phyloP scores from a whole-genome alignment of 345 rosid species.

The Nasturtium officinale region DNA sequence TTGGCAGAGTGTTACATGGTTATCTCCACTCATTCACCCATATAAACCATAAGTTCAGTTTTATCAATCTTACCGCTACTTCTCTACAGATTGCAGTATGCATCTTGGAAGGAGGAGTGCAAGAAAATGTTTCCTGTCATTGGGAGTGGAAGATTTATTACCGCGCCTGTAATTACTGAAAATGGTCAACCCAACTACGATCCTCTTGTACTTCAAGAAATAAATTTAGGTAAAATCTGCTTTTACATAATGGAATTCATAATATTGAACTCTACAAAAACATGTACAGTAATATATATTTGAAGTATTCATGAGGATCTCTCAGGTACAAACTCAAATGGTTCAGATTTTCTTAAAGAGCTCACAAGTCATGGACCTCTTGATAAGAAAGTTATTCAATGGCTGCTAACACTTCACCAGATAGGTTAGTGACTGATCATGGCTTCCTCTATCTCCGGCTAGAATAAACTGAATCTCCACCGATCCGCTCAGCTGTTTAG shows the following conservation, averaged over 20 bases:
- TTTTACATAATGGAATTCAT: conserved; percentile 31
- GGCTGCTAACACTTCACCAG: conserved; percentile 91
- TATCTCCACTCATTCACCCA: no score
- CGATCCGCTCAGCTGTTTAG: no score
- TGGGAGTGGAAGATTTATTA: conserved; percentile 84
- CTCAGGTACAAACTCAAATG: conserved; percentile 35
- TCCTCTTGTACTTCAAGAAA: conserved; percentile 76
- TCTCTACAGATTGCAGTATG: conserved; percentile 68
- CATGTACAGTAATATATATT: no score
- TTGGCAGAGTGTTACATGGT: no score
- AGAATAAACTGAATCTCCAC: no score
- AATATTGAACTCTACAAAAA: no score
- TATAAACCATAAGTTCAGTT: conserved; percentile 1
- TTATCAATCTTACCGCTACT: background rate
- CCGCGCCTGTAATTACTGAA: conserved; percentile 89
- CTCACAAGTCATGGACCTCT: conserved; percentile 56
- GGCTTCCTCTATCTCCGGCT: no score
- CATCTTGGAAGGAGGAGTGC: conserved; percentile 82
- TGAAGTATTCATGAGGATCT: no score
- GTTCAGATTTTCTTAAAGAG: conserved; percentile 57
- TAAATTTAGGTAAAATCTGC: conserved; percentile 52
- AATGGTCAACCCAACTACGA: conserved; percentile 81
- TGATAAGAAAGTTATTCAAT: conserved; percentile 81
- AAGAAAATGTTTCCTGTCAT: conserved; percentile 68
- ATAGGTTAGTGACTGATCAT: conserved; percentile 88